Evolutionary conservation across 2,329 filamentous ascomycete genomes (phyloP), one percentile per base, ranked within the genome.

Genomic region (Colletotrichum australisinense): DNA sequence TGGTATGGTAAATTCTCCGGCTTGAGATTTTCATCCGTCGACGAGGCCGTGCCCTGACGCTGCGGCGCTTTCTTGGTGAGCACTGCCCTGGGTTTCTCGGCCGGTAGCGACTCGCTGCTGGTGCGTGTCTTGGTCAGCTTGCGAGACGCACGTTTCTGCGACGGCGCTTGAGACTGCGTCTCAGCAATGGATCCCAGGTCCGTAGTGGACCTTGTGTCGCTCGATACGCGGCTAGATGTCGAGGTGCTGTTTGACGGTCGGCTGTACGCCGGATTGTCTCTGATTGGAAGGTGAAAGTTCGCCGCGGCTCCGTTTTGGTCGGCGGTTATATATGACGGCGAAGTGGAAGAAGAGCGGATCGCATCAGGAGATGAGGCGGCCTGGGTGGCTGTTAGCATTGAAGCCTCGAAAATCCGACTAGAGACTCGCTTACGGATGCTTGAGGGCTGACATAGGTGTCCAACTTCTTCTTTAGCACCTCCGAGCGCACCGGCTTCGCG

Each of bases 401-500:
- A 19, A 56, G 58, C 53, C 28, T 32, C 53, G 14, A 14, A 53
- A 42, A 12, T 22, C 22, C 56, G 16, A 22, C 52, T 12, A 53
- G 12, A 19, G 59, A 35, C 22, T 70, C 55, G 57, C 72, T 58
- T 63, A 74, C 72, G 35, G 68, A 53, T 58, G 58, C 81, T 60
- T 83, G 79, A 55, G 79, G 80, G 52, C 81, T 84, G 30, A 89
- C 84, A 76, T 91, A 91, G 2, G 86, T 85, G 56, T 90, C 88
- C 72, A 98, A 85, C 85, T 98, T 96, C 79, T 92, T 92, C 83
- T 94, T 97, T 67, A 98, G 86, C 53, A 97, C 92, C 59, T 95
- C 93, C 4, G 94, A 94, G 74, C 95, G 90, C n/a, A 98, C 96
- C 1, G 96, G 96, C 81, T 98, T 98, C 19, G 96, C 95, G 1